Percentiles rank a stretch among this genome's conserved stretches.
phyloP scores from a whole-genome alignment of 129 eudicot species.

The Pittosporum tobira region DNA sequence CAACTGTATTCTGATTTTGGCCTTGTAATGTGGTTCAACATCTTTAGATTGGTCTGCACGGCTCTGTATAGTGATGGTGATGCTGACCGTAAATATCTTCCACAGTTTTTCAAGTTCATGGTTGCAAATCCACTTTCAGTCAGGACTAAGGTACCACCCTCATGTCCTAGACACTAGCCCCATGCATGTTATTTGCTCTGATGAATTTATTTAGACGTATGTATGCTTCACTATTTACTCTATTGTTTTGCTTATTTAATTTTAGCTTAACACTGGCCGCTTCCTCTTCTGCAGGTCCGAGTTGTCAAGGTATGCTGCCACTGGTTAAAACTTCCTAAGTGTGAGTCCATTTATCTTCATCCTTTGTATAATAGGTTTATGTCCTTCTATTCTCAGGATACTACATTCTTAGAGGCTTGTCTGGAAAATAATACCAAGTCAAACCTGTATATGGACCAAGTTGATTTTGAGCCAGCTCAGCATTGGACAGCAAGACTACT shows the following conservation, averaged over 20 bases:
- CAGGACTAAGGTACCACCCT: conserved; percentile 58
- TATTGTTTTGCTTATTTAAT: neutral
- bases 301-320: conserved; percentile 68
- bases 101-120: conserved; percentile 88
- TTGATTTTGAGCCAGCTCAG: conserved; percentile 92
- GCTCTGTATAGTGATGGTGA: conserved; percentile 81
- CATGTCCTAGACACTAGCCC: neutral
- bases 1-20: conserved; percentile 10
- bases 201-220: neutral
- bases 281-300: conserved; percentile 74
- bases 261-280: conserved; percentile 2
- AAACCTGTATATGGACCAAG: conserved; percentile 93
- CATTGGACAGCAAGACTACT: conserved; percentile 70
- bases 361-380: conserved; percentile 3
- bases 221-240: neutral
- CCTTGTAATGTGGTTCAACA: conserved; percentile 13
- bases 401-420: conserved; percentile 89
- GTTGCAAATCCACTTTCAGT: conserved; percentile 98
- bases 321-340: conserved; percentile 19
- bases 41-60: conserved; percentile 78
- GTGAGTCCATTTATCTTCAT: conserved; percentile 41
- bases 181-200: neutral
- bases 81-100: conserved; percentile 91
- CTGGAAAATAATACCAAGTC: conserved; percentile 88
- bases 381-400: conserved; percentile 47